Percentiles rank a stretch among this genome's conserved stretches.
Evolutionary conservation across 441 rosid genomes (phyloP).

Genomic region (Brassica balearica): DNA sequence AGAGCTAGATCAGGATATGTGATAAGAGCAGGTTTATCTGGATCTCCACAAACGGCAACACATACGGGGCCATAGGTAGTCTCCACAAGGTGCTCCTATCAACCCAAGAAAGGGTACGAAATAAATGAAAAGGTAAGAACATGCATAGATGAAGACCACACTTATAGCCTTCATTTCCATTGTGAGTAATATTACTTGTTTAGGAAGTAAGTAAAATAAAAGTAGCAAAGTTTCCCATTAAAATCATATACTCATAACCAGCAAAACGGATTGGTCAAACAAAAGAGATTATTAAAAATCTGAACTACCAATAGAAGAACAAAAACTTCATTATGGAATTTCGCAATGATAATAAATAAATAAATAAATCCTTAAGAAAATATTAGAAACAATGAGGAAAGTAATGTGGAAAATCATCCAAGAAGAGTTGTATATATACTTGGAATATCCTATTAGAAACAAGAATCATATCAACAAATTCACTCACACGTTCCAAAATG

Average conservation of each 20-base stretch:
- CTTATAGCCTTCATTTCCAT: slow-evolving; percentile 17
- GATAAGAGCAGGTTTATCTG: slow-evolving; percentile 90
- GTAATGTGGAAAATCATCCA: not conserved
- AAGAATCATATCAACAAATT: slow-evolving; percentile 5
- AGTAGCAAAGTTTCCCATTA: slow-evolving; percentile 19
- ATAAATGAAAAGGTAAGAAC: slow-evolving; percentile 22
- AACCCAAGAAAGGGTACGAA: slow-evolving; percentile 1
- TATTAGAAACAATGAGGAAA: not conserved
- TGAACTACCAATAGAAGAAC: not conserved
- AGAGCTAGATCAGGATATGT: slow-evolving; percentile 95
- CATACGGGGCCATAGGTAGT: slow-evolving; percentile 74
- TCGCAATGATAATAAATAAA: not conserved
- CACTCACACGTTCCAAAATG: slow-evolving; percentile 13
- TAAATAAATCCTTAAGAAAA: not conserved
- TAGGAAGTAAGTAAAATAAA: slow-evolving; percentile 9
- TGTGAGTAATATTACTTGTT: not conserved
- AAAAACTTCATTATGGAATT: not conserved
- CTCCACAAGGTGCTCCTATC: slow-evolving; percentile 75
- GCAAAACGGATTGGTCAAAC: slow-evolving; percentile 17
- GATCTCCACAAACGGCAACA: slow-evolving; percentile 91
- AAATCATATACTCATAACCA: slow-evolving; percentile 10
- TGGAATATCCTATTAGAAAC: slow-evolving; percentile 7
- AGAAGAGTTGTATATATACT: not conserved
- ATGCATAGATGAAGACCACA: slow-evolving; percentile 38
- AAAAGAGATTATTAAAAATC: slow-evolving; percentile 6